Conservation (phyloP, 192 early-diverging fungal species). For the Rhizophagus prolifer region DNA sequence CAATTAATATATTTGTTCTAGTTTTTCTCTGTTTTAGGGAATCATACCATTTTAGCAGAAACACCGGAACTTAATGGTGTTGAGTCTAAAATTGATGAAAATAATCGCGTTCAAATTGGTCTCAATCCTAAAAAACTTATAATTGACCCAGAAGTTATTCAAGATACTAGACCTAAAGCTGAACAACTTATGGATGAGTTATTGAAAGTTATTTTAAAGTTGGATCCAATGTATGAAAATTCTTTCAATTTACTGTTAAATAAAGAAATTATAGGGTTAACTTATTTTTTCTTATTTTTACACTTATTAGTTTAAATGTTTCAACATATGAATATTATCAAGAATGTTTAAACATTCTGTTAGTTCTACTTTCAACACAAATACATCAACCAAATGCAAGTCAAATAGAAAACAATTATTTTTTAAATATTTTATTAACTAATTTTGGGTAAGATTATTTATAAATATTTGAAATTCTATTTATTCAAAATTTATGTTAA, state of each 20-base stretch:
- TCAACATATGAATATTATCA: slow-evolving; percentile 67
- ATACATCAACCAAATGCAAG: slow-evolving; percentile 45
- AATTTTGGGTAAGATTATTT: slow-evolving; percentile 51
- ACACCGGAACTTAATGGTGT: slow-evolving; percentile 20
- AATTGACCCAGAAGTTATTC: slow-evolving; percentile 41
- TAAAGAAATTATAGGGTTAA: neutral
- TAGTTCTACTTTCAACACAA: slow-evolving; percentile 66
- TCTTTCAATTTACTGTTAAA: neutral
- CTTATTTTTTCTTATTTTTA: neutral
- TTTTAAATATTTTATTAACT: slow-evolving; percentile 63
- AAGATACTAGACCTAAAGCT: slow-evolving; percentile 49
- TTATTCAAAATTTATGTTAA: neutral
- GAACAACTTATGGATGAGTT: slow-evolving; percentile 59
- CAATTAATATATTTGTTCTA: neutral
- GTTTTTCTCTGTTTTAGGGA: neutral
- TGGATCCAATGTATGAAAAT: slow-evolving; percentile 53
- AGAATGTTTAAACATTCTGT: slow-evolving; percentile 60
- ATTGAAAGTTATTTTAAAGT: slow-evolving; percentile 52
- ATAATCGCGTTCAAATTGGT: slow-evolving; percentile 36
- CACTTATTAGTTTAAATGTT: slow-evolving; percentile 39
- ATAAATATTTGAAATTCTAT: neutral
- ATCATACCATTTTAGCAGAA: neutral
- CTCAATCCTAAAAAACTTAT: slow-evolving; percentile 43
- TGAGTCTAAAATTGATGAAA: slow-evolving; percentile 29
- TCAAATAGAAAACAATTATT: slow-evolving; percentile 53